phyloP scores from a whole-genome alignment of 1,139 yeast species.

The Magnusiomyces clavatus region DNA sequence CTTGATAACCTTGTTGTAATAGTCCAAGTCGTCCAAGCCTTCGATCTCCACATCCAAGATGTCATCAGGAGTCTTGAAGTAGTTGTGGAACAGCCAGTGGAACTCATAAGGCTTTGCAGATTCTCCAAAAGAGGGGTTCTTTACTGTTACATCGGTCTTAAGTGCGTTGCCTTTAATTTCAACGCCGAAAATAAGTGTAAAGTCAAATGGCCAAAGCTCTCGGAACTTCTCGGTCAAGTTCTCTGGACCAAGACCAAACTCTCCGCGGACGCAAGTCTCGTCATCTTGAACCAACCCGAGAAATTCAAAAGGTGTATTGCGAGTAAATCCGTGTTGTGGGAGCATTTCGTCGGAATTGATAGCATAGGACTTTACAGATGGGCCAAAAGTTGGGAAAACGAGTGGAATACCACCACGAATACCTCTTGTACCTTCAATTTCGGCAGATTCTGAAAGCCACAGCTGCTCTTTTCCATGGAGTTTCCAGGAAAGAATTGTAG shows the following conservation, averaged over 20 bases:
- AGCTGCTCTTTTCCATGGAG: slow-evolving; percentile 62
- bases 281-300: slow-evolving; percentile 62
- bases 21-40: slow-evolving; percentile 62
- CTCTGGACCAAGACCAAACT: slow-evolving; percentile 86
- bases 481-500: slow-evolving; percentile 80
- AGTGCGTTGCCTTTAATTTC: slow-evolving; percentile 44
- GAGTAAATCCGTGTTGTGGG: slow-evolving; percentile 96
- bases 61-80: slow-evolving; percentile 57
- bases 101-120: slow-evolving; percentile 52
- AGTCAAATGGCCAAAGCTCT: slow-evolving; percentile 62
- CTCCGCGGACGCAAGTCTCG: slow-evolving; percentile 58
- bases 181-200: slow-evolving; percentile 67
- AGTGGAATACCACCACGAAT: slow-evolving; percentile 96
- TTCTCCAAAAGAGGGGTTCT: slow-evolving; percentile 43
- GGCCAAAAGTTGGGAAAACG: slow-evolving; percentile 92
- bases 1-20: slow-evolving; percentile 66
- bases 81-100: slow-evolving; percentile 96
- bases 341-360: slow-evolving; percentile 28
- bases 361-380: slow-evolving; percentile 30
- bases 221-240: slow-evolving; percentile 45
- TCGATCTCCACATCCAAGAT: slow-evolving; percentile 69
- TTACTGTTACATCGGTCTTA: slow-evolving; percentile 64
- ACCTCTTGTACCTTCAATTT: slow-evolving; percentile 82
- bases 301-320: slow-evolving; percentile 86
- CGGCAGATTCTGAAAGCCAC: slow-evolving; percentile 53